These are phyloP conservation scores for Elongisporangium prolatum DNA, from an alignment of 352 stramenopile species.

Conservation along the genomic window DNA sequence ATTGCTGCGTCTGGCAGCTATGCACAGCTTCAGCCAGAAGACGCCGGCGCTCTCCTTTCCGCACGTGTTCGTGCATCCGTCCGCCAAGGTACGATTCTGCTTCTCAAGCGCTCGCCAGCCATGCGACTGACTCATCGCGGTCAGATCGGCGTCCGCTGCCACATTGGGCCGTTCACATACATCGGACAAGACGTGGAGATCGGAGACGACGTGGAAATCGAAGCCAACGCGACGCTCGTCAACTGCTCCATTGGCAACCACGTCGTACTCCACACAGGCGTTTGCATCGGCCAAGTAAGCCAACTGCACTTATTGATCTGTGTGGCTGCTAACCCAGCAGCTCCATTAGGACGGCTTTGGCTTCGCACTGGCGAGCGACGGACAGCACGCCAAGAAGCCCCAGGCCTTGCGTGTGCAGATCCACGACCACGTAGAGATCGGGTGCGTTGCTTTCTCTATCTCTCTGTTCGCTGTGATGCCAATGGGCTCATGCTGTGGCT, in stretches of 20 bases:
- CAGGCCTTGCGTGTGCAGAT: slow-evolving; percentile 76
- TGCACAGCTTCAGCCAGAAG: not conserved
- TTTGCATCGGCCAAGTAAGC: slow-evolving; percentile 52
- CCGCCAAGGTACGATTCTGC: slow-evolving; percentile 26
- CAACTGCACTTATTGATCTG: slow-evolving; percentile 1
- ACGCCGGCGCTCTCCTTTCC: slow-evolving; percentile 7
- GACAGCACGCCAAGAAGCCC: slow-evolving; percentile 75
- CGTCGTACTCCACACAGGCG: slow-evolving; percentile 70
- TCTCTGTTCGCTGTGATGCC: not conserved
- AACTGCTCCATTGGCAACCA: slow-evolving; percentile 61
- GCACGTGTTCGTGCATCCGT: slow-evolving; percentile 30
- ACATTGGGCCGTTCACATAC: slow-evolving; percentile 48
- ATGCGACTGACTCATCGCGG: not conserved
- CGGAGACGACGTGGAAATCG: slow-evolving; percentile 42
- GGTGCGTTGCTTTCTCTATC: slow-evolving; percentile 20
- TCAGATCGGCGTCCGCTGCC: slow-evolving; percentile 54
- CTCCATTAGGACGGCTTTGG: slow-evolving; percentile 67
- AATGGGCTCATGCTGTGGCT: not conserved
- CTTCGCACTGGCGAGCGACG: slow-evolving; percentile 53
- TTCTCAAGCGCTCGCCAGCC: not conserved
- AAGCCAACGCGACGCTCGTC: slow-evolving; percentile 51
- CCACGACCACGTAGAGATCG: slow-evolving; percentile 81
- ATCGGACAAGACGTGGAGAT: slow-evolving; percentile 59
- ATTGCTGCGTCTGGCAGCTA: not conserved
- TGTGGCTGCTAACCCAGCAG: not conserved